A percentile compares a stretch with the other conserved stretches of the same genome.
Evolutionary conservation across 2,329 filamentous ascomycete genomes (phyloP).

Genomic region (Aureobasidium musti): DNA sequence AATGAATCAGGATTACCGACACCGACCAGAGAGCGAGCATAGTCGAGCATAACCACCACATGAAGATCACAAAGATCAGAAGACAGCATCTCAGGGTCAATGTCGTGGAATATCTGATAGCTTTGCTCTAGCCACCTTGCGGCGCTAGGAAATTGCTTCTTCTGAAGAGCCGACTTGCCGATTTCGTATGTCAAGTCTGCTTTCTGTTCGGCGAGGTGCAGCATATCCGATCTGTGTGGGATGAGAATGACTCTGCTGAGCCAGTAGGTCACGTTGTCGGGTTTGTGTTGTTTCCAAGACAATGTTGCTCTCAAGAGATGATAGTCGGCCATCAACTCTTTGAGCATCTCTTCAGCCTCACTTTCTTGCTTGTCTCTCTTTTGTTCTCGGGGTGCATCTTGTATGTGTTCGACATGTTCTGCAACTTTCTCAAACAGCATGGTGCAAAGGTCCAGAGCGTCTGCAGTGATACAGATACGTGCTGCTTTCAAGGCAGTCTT

Average conservation of each 20-base stretch:
- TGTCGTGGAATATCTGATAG: constrained; percentile 58
- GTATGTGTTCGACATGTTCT: constrained; percentile 45
- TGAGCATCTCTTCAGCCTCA: constrained; percentile 37
- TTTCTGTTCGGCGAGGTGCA: constrained; percentile 60
- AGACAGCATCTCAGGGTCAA: constrained; percentile 59
- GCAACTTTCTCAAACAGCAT: constrained; percentile 66
- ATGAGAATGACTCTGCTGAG: constrained; percentile 60
- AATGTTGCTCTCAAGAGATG: constrained; percentile 65
- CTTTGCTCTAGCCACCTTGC: constrained; percentile 74
- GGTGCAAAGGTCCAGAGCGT: constrained; percentile 60
- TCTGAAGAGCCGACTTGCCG: constrained; percentile 60
- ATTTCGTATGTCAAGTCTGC: constrained; percentile 72
- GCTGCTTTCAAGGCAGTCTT: constrained; percentile 68
- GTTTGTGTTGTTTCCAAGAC: constrained; percentile 72
- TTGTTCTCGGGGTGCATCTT: constrained; percentile 29
- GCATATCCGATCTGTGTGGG: constrained; percentile 48
- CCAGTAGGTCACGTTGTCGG: constrained; percentile 78
- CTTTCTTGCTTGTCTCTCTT: constrained; percentile 29
- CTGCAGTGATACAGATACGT: constrained; percentile 62
- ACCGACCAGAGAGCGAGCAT: constrained; percentile 38
- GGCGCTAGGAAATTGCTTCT: constrained; percentile 58
- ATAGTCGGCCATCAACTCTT: constrained; percentile 61
- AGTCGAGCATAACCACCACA: constrained; percentile 63
- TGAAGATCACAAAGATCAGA: constrained; percentile 64
- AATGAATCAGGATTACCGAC: constrained; percentile 49